Percentiles rank a stretch among this genome's conserved stretches.
phyloP scores from a whole-genome alignment of 805 yeast species.

The Cyberlindnera mycetangii region DNA sequence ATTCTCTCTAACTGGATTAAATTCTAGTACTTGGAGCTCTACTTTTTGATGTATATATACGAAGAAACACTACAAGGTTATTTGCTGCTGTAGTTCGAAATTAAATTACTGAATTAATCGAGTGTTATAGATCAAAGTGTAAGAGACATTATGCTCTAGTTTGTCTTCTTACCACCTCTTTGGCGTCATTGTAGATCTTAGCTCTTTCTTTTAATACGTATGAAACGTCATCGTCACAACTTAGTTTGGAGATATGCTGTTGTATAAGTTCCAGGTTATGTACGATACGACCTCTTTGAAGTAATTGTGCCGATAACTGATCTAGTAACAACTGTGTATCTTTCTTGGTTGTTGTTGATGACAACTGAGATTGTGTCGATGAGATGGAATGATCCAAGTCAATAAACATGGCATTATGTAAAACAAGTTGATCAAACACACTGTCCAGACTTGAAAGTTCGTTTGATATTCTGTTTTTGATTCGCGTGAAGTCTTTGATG shows the following conservation, averaged over 20 bases:
- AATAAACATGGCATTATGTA: slow-evolving; percentile 15
- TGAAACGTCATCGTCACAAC: slow-evolving; percentile 23
- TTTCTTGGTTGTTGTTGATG: not conserved
- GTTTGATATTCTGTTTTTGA: slow-evolving; percentile 12
- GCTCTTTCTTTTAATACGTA: slow-evolving; percentile 30
- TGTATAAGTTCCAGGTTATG: slow-evolving; percentile 18
- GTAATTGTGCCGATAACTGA: slow-evolving; percentile 5
- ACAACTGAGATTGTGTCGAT: not conserved
- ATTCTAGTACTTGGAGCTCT: slow-evolving; percentile 1
- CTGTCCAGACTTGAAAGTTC: slow-evolving; percentile 10
- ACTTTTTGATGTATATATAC: not conserved
- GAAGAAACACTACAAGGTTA: not conserved
- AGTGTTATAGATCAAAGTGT: not conserved
- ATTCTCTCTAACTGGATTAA: not conserved
- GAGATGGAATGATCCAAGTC: slow-evolving; percentile 3
- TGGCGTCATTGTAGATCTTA: slow-evolving; percentile 28
- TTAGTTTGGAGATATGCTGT: slow-evolving; percentile 12
- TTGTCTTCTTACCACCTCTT: slow-evolving; percentile 22
- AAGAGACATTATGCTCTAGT: not conserved
- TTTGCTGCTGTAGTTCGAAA: not conserved
- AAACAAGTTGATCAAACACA: slow-evolving; percentile 10
- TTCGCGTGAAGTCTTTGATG: slow-evolving; percentile 19
- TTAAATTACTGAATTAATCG: not conserved
- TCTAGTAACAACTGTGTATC: not conserved
- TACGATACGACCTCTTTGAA: slow-evolving; percentile 7